Conservation (phyloP, 352 stramenopile species). For the Phytophthora citrophthora region DNA sequence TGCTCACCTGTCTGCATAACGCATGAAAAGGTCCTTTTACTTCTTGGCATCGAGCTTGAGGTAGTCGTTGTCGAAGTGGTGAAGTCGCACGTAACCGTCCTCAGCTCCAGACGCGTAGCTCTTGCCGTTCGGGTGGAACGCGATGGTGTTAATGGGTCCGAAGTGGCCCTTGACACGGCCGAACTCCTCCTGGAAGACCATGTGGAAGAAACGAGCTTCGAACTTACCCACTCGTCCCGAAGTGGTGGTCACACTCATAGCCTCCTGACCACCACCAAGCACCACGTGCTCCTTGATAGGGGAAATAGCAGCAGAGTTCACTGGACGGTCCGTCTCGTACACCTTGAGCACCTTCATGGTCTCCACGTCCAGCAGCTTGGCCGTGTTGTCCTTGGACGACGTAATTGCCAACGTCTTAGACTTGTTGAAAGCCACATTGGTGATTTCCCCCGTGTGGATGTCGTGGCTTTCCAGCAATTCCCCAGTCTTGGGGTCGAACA, state of each 20-base stretch:
- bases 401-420: slow-evolving; percentile 98
- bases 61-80: slow-evolving; percentile 99
- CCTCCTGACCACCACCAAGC: slow-evolving; percentile 98
- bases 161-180: slow-evolving; percentile 99
- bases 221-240: slow-evolving; percentile 94
- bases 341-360: slow-evolving; percentile 97
- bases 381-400: slow-evolving; percentile 96
- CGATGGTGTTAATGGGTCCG: slow-evolving; percentile 99
- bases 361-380: slow-evolving; percentile 96
- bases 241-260: slow-evolving; percentile 97
- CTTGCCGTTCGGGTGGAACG: slow-evolving; percentile 98
- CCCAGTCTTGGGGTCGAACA: slow-evolving; percentile 82
- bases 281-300: slow-evolving; percentile 97
- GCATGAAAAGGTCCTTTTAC: slow-evolving; percentile 9
- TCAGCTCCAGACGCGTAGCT: slow-evolving; percentile 98
- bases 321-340: slow-evolving; percentile 98
- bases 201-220: slow-evolving; percentile 99
- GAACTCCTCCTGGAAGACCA: slow-evolving; percentile 99
- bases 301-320: slow-evolving; percentile 98
- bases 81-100: slow-evolving; percentile 98
- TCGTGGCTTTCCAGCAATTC: slow-evolving; percentile 80
- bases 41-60: slow-evolving; percentile 73
- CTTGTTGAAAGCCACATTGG: slow-evolving; percentile 95
- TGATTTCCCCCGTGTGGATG: slow-evolving; percentile 97
- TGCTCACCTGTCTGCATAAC: slow-evolving; percentile 12